Base-by-base conservation (phyloP, 768 basidiomycete genomes). In the Hysterangium stoloniferum region DNA sequence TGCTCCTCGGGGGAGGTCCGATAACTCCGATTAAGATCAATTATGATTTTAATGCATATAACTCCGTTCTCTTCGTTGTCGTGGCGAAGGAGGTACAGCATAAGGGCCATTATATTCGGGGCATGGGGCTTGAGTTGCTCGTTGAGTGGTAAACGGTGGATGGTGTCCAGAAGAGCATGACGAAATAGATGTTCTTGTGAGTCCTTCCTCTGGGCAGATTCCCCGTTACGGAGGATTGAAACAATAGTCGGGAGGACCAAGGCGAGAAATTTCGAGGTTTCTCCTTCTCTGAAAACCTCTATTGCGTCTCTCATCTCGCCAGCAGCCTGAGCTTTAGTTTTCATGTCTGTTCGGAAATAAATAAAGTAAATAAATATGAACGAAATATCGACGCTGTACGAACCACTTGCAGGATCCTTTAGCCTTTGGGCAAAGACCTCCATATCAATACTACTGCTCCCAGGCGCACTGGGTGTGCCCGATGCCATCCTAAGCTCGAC, bases 61-160 rank as follows among this genome's bases (percentile, higher is more conserved):
- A 85, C 76, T 2, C 89, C 96, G 61, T 93, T 94, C 63, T 99
- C 96, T 67, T 99, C 96, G 63, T 96, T 97, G 70, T 99, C 96
- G 57, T 78, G 71, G 22, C 86, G 82, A 27, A 98, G 74, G 46
- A 92, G 72, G 55, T 89, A 75, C 32, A 97, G 74, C 80, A 96
- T 82, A 46, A 90, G 82, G 48, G 73, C 74, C 63, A 87, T 86
- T 38, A 98, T 77, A 2, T 75, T 63, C 12, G 74, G 68, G 15
- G 80, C 74, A 55, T 86, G 83, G 45, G 76, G 73, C 34, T 86
- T 78, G 19, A 93, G 71, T n/a, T 76, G 70, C 48, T 98, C 96
- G 47, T 78, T 79, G 34, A 82, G 76, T 0, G 92, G 89, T 11
- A 97, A 74, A 35, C 93, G 84, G 66, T 93, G 86, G 25, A 98